Evolutionary conservation across 176 grass and related monocot genomes (phyloP), one percentile per base, ranked within the genome.

Genomic region (Triticum monococcum): DNA sequence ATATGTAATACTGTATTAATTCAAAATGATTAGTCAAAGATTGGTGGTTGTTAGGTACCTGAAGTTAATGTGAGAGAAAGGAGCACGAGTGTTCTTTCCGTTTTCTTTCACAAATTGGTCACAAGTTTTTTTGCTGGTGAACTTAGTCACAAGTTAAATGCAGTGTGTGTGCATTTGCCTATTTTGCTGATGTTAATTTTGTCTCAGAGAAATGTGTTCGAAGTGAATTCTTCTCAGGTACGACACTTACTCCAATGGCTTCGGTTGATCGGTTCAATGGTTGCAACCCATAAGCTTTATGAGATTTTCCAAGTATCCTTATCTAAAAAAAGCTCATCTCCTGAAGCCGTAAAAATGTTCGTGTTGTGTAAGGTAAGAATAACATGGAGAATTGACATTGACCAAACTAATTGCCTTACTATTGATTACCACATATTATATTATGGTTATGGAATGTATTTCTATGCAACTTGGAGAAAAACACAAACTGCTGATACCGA

Each of bases 251-350:
- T n/a, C n/a, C n/a, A n/a, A n/a, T n/a, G n/a, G n/a, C n/a, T n/a
- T n/a, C n/a, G n/a, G 35, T 23, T 72, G 65, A 13, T 86, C 7
- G 13, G n/a, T 23, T 65, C 78, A 13, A 86, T 88, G 88, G 73
- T 64, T 63, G 65, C 79, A 57, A 86, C 88, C 83, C 75, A 88
- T 79, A 93, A 84, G 74, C 61, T 93, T 28, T 90, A 93, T 66
- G 92, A 90, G 16, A 79, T 78, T 35, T 90, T 88, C 40, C 86
- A 83, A 86, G 79, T 71, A 43, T 90, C 88, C 37, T 67, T 90
- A 57, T 90, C 79, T 69, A 65, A 62, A 52, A 88, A 86, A 4
- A 75, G 92, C 5, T 75, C 86, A 6, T 20, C 88, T 84, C 26
- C 40, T 35, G 86, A 88, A 88, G 86, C 86, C 66, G 38, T 88